These are phyloP conservation scores for Hemerocallis citrina DNA, from an alignment of 106 monocot genomes.

Conservation along the genomic window DNA sequence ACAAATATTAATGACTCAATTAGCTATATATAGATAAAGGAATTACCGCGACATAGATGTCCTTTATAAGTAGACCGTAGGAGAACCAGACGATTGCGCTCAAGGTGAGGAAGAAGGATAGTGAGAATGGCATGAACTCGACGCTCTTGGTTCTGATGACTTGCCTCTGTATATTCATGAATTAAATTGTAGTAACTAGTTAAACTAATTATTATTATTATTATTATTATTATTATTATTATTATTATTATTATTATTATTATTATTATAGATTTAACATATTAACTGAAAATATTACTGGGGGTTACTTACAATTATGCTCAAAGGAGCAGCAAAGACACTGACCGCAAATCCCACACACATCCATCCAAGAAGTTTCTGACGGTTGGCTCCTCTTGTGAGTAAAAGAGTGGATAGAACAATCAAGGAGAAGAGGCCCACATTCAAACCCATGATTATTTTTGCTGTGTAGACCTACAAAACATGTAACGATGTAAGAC, in stretches of 20 bases:
- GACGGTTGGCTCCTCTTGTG: slow-evolving; percentile 5
- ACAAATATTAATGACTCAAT: too few relatives aligned
- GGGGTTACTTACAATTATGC: slow-evolving; percentile 34
- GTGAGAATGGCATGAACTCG: slow-evolving; percentile 49
- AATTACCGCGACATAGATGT: slow-evolving; percentile 28
- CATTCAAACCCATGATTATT: slow-evolving; percentile 28
- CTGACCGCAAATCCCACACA: slow-evolving; percentile 42
- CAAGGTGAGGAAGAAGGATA: slow-evolving; percentile 34
- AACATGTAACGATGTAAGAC: too few relatives aligned
- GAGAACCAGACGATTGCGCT: slow-evolving; percentile 33
- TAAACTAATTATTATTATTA: too few relatives aligned
- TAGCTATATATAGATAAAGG: background rate
- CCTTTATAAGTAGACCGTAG: slow-evolving; percentile 25
- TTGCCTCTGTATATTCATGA: slow-evolving; percentile 23
- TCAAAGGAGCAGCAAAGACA: slow-evolving; percentile 59
- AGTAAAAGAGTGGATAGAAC: slow-evolving; percentile 33
- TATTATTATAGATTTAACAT: background rate
- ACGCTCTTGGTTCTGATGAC: slow-evolving; percentile 64
- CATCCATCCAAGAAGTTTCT: slow-evolving; percentile 40
- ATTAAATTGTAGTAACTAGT: too few relatives aligned
- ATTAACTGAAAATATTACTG: background rate
- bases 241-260: background rate
- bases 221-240: background rate
- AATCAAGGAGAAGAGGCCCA: slow-evolving; percentile 33
- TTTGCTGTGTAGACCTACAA: slow-evolving; percentile 20